Percentiles rank a stretch among this genome's conserved stretches.
Conservation (phyloP, 2,329 filamentous ascomycete species). For the Neurospora sp. region DNA sequence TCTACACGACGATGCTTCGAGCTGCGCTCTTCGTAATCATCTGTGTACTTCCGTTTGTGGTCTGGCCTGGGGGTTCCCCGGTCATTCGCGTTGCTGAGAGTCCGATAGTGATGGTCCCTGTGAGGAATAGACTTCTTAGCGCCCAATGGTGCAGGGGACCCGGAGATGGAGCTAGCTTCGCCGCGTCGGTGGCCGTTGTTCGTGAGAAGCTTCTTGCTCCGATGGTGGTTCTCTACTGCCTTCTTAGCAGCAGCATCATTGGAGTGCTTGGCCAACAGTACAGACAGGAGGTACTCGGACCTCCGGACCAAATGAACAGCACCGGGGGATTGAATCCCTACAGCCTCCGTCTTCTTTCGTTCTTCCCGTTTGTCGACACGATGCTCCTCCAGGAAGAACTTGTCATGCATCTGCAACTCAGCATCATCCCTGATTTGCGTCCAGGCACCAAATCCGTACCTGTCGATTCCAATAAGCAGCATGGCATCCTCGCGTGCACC, state of each 20-base stretch:
- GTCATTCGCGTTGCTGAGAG: slow-evolving; percentile 42
- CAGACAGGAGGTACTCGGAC: slow-evolving; percentile 90
- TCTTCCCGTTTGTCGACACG: slow-evolving; percentile 97
- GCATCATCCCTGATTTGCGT: slow-evolving; percentile 84
- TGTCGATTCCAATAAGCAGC: slow-evolving; percentile 87
- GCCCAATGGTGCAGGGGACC: slow-evolving; percentile 57
- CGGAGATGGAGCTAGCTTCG: slow-evolving; percentile 51
- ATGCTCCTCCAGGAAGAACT: slow-evolving; percentile 94
- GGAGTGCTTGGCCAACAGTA: slow-evolving; percentile 77
- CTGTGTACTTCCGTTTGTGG: slow-evolving; percentile 52
- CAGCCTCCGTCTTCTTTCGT: slow-evolving; percentile 67
- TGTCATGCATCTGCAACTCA: slow-evolving; percentile 77
- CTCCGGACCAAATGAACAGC: slow-evolving; percentile 93
- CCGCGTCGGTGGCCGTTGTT: slow-evolving; percentile 54
- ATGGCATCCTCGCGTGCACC: slow-evolving; percentile 91
- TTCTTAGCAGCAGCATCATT: slow-evolving; percentile 67
- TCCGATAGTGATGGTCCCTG: slow-evolving; percentile 41
- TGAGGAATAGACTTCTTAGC: slow-evolving; percentile 37
- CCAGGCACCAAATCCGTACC: slow-evolving; percentile 95
- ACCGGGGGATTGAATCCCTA: slow-evolving; percentile 85
- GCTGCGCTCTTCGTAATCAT: slow-evolving; percentile 40
- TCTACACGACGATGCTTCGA: slow-evolving; percentile 45
- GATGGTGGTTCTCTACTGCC: slow-evolving; percentile 84
- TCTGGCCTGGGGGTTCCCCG: slow-evolving; percentile 42
- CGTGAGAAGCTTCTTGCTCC: slow-evolving; percentile 75